These are phyloP conservation scores for Ganoderma meredithae DNA, from an alignment of 1,284 basidiomycete genomes.

Conservation along the genomic window DNA sequence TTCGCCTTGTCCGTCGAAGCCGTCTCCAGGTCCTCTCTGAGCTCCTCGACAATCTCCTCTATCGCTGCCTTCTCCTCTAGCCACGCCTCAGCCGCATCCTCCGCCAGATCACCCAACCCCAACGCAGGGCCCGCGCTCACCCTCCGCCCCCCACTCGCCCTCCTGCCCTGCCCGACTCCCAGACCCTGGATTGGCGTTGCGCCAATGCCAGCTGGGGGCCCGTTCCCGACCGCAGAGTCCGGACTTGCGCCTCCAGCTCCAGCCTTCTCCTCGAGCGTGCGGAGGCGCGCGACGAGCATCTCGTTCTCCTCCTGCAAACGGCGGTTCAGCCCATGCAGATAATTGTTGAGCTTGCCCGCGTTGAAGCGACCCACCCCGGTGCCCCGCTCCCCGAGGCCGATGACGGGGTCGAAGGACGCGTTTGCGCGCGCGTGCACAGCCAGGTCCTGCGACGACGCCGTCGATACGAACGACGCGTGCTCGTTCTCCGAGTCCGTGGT, in stretches of 20 bases:
- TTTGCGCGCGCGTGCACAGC: constrained; percentile 82
- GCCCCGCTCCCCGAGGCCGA: constrained; percentile 70
- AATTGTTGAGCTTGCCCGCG: constrained; percentile 80
- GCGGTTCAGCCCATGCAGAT: constrained; percentile 82
- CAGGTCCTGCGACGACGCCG: constrained; percentile 84
- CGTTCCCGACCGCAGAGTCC: neutral
- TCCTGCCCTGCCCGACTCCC: constrained; percentile 27
- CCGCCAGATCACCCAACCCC: constrained; percentile 62
- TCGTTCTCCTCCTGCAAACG: constrained; percentile 85
- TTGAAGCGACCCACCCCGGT: constrained; percentile 75
- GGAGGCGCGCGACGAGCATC: constrained; percentile 53
- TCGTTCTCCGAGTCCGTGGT: constrained; percentile 46
- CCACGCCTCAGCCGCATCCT: constrained; percentile 68
- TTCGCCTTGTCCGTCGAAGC: constrained; percentile 47
- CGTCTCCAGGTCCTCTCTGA: constrained; percentile 53
- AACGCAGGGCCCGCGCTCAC: constrained; percentile 56
- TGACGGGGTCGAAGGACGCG: constrained; percentile 82
- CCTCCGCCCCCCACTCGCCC: constrained; percentile 47
- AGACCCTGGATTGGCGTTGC: constrained; percentile 16
- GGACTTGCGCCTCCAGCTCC: constrained; percentile 32
- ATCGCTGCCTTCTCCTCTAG: constrained; percentile 65
- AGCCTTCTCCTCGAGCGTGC: constrained; percentile 50
- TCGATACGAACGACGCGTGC: constrained; percentile 74
- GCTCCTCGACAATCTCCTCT: constrained; percentile 56
- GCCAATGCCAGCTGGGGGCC: constrained; percentile 1